Base-by-base conservation (phyloP, 2,329 filamentous ascomycete species). In the Diaporthe ampelina region DNA sequence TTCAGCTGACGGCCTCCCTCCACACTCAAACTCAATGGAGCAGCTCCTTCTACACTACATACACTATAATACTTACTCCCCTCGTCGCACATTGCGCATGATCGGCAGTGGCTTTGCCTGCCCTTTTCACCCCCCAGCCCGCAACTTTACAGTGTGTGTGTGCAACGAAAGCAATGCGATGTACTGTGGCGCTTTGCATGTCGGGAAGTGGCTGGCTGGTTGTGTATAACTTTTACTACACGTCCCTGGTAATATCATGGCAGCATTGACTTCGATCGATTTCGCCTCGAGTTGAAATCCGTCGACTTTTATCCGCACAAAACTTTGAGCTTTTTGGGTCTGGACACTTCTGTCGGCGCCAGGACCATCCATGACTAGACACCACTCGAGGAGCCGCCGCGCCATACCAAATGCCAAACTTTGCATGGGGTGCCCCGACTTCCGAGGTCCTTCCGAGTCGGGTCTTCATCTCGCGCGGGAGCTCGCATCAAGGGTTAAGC, bases 301-400 rank as follows among this genome's bases (percentile, higher is more conserved):
- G 63, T 54, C 48, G 63, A 40, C 37, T 68, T 68, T 68, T 68
- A 54, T 21, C 63, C 63, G 63, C 63, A 52, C 13, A 68, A 68
- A 54, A 52, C 32, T 67, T 48, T 68, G 63, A 37, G 32, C 45
- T 26, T n/a, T 40, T 54, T 19, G 32, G 37, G n/a, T 26, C 8
- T 68, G 32, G 48, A 68, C 40, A 68, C n/a, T 13, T 21, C 32
- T 4, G 11, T 32, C n/a, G 21, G 45, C 26, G 48, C 48, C 48
- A 54, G 63, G 63, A 54, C 48, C 63, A 68, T 68, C 63, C 63
- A 54, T 68, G 63, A 68, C 63, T 67, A 65, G 11, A 48, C 43
- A 2, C 26, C 32, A 35, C 61, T 43, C 58, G 24, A 61, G 9
- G 19, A 35, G 43, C 26, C 61, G 19, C n/a, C 32, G 11, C 61